These are phyloP conservation scores for Lenwebbia sp. DNA, from an alignment of 345 rosid species.

Conservation along the genomic window DNA sequence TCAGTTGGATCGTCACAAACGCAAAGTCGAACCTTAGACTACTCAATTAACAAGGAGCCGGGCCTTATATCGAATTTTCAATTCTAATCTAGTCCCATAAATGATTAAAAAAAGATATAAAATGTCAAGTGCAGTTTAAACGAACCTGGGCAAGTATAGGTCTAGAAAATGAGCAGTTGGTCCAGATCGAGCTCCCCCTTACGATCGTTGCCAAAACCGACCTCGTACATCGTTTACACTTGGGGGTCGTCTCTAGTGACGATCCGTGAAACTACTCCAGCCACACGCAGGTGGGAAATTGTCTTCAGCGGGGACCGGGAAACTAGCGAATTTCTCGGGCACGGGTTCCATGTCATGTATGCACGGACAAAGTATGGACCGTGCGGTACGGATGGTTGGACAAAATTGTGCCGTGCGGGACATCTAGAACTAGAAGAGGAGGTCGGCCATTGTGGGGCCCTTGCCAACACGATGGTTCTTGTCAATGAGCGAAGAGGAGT, in stretches of 20 bases:
- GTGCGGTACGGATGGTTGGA: background rate
- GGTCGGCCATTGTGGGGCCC: background rate
- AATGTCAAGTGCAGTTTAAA: background rate
- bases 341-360: background rate
- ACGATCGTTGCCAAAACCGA: background rate
- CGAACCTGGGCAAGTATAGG: background rate
- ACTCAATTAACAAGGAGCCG: background rate
- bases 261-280: background rate
- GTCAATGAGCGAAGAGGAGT: background rate
- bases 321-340: background rate
- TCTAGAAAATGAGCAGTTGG: background rate
- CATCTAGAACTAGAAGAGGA: background rate
- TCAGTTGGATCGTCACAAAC: background rate
- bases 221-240: background rate
- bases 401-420: background rate
- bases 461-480: background rate
- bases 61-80: accelerated
- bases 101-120: background rate
- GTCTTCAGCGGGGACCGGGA: background rate
- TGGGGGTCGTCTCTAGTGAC: background rate
- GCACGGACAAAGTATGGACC: background rate
- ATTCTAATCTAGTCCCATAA: background rate
- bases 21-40: background rate
- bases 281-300: background rate
- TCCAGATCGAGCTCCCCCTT: background rate